A percentile compares a stretch with the other conserved stretches of the same genome.
These are phyloP conservation scores for Antarctomyces pellizariae DNA, from an alignment of 495 filamentous ascomycete species.

Conservation along the genomic window DNA sequence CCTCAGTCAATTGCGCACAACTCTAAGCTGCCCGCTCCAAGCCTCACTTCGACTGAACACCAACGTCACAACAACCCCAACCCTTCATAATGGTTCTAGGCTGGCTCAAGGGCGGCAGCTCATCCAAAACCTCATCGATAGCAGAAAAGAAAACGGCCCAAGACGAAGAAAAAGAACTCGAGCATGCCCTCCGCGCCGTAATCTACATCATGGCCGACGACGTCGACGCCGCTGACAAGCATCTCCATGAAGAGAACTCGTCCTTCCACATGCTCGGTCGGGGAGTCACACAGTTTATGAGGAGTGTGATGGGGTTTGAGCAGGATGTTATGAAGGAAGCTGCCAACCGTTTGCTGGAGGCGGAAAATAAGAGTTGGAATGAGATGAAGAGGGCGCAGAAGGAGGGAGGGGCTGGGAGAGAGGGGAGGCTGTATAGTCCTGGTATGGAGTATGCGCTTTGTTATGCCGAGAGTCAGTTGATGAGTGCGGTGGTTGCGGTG, in stretches of 20 bases:
- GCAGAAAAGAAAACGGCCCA: slow-evolving; percentile 8
- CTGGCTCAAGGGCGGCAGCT: no score
- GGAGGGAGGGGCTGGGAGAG: slow-evolving; percentile 17
- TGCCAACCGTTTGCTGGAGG: slow-evolving; percentile 43
- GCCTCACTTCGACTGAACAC: no score
- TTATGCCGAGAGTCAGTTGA: slow-evolving; percentile 60
- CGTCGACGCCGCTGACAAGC: slow-evolving; percentile 61
- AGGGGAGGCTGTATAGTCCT: slow-evolving; percentile 38
- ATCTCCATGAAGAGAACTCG: slow-evolving; percentile 48
- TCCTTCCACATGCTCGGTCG: slow-evolving; percentile 78
- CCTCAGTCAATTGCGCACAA: no score
- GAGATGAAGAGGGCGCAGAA: slow-evolving; percentile 55
- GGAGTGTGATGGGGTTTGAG: slow-evolving; percentile 77
- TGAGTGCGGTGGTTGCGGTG: slow-evolving; percentile 71
- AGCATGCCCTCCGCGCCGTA: slow-evolving; percentile 22
- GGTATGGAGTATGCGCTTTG: slow-evolving; percentile 70
- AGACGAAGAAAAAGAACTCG: slow-evolving; percentile 12
- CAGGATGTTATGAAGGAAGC: slow-evolving; percentile 86
- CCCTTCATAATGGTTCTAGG: no score
- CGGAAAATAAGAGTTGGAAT: slow-evolving; percentile 55
- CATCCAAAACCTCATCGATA: no score
- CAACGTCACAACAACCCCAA: no score
- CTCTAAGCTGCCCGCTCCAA: no score
- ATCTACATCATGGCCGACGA: slow-evolving; percentile 78
- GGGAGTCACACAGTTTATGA: slow-evolving; percentile 63